Conservation (phyloP, 2,329 filamentous ascomycete genomes). For the Dothidotthia symphoricarpi region DNA sequence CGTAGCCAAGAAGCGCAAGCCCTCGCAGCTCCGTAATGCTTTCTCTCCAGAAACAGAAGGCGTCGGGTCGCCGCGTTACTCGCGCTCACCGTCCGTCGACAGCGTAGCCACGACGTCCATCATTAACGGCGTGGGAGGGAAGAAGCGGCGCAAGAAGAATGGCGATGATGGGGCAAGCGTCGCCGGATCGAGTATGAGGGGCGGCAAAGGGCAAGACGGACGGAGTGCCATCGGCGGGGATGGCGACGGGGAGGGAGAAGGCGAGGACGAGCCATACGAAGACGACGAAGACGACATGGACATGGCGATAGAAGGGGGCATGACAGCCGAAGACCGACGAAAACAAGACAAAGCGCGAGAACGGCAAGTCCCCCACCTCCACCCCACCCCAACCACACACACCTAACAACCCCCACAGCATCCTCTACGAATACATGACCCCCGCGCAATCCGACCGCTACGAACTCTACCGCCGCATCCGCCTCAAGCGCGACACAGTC, state of each 20-base stretch:
- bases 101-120: conserved; percentile 55
- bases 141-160: conserved; percentile 56
- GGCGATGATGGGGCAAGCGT: conserved; percentile 31
- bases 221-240: conserved; percentile 41
- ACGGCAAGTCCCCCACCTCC: conserved; percentile 33
- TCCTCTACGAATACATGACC: conserved; percentile 65
- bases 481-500: conserved; percentile 66
- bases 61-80: conserved; percentile 52
- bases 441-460: conserved; percentile 67
- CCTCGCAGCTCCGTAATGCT: conserved; percentile 72
- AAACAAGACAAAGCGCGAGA: conserved; percentile 68
- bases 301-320: conserved; percentile 48
- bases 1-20: conserved; percentile 65
- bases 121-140: conserved; percentile 45
- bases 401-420: conserved; percentile 25
- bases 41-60: conserved; percentile 65
- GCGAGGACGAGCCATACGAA: conserved; percentile 59
- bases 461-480: conserved; percentile 67
- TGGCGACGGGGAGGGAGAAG: conserved; percentile 56
- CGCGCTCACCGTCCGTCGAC: conserved; percentile 66
- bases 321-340: conserved; percentile 57
- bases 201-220: conserved; percentile 20
- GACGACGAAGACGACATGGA: conserved; percentile 54
- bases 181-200: conserved; percentile 38
- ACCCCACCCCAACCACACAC: background rate